Base-by-base conservation (phyloP, 768 basidiomycete species). In the Mycena floridula region DNA sequence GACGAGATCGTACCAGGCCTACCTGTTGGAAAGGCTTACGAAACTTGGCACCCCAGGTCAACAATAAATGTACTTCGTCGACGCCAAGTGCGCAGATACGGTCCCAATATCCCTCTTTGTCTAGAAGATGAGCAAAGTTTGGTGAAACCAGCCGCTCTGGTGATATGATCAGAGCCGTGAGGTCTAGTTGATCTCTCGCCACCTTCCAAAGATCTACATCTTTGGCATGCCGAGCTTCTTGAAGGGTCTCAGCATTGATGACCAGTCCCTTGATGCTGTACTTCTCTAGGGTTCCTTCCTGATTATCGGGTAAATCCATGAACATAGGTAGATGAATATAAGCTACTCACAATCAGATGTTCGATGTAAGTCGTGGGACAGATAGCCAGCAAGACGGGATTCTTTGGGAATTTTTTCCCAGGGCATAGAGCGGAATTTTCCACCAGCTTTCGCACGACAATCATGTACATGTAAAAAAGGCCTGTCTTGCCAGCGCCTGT, bases 11-110 rank as follows among this genome's bases (percentile, higher is more conserved):
- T 8, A 53, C 23, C 7, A 21, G 39, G 3, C 52, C 49, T 21
- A 53, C 50, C 32, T 53, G 46, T 28, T 28, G 13, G 47, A 48
- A 53, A 23, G 43, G 45, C 15, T 41, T 44, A 2, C 50, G 49
- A 32, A 51, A 48, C 16, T 21, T 26, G 7, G 24, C 25, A 7
- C 51, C 51, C 51, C 51, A 50, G 1, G 45, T 27, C n/a, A 38
- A 40, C 7, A 53, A 23, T 6, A 49, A 37, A 37, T 53, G 51
- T 16, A 43, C 37, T 24, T 53, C 52, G 26, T 53, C 49, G 23
- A 53, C 28, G 3, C 40, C 49, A 22, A 50, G 44, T n/a, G 41
- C 43, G 16, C 40, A 44, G 4, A 53, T 39, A 15, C 45, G 24
- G 22, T 42, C 18, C n/a, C 15, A 35, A 28, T 48, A 49, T 8